Evolutionary conservation across 768 basidiomycete species (phyloP), one percentile per base, ranked within the genome.

Genomic region (Trametes meyenii): DNA sequence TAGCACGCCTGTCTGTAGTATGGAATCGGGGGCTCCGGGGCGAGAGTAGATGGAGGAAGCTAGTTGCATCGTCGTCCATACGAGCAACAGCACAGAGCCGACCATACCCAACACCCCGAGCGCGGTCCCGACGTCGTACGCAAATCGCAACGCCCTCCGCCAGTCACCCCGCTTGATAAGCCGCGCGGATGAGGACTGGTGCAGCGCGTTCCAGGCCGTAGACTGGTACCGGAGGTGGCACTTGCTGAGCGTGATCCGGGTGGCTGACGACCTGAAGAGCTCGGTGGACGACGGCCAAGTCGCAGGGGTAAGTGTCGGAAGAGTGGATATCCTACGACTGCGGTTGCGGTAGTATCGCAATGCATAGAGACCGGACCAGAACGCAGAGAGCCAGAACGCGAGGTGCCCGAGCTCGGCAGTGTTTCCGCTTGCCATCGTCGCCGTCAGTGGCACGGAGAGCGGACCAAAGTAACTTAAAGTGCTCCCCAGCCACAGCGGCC

Each of bases 61-160:
- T 6, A 66, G 62, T 7, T 49, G 55, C 16, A 35, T 13, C 10
- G 46, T 59, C 13, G 79, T 79, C 71, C 76, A 75, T 7, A 75
- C 24, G 0, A 86, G 69, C 19, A 83, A 49, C 29, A 65, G 66
- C 16, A 85, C 58, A 0, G 75, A 79, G 14, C 70, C 67, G 0
- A 79, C 8, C 80, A 85, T 83, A 23, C 87, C 86, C 7, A 83
- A 45, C 3, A 78, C 66, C 2, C 79, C 79, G 38, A 79, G 48
- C 33, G 79, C 40, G 46, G 72, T 76, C 6, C 88, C 88, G 0
- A 80, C 26, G 64, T 83, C 77, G 70, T 90, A 90, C 17, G 49
- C 54, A 5, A 60, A 33, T 44, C 67, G 64, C 11, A 85, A 65
- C 1, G 63, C 55, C 3, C 64, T 57, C 26, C 64, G 62, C 39